Conservation (phyloP, 2,329 filamentous ascomycete species). For the Monosporascus sp. region DNA sequence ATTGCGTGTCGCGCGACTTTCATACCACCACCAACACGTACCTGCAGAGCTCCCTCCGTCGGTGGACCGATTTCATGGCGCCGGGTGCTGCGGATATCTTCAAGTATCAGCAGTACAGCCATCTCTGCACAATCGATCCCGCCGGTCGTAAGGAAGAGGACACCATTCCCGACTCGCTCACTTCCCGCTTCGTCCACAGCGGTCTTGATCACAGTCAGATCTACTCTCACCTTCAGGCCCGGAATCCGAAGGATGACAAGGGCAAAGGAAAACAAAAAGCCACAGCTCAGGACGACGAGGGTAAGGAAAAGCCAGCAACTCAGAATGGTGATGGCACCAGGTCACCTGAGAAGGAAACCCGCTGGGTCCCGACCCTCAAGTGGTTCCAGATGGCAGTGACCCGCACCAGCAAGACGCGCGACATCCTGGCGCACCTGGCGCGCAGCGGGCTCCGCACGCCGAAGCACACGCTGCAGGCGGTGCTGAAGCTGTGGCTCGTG, state of each 20-base stretch:
- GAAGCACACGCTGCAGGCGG: conserved; percentile 34
- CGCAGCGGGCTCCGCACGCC: conserved; percentile 54
- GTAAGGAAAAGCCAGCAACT: too few relatives aligned
- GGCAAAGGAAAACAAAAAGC: too few relatives aligned
- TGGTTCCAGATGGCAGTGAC: conserved; percentile 65
- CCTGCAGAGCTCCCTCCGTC: conserved; percentile 20
- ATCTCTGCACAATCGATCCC: conserved; percentile 14
- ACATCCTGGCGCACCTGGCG: conserved; percentile 59
- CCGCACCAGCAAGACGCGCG: conserved; percentile 49
- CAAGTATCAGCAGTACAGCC: not conserved
- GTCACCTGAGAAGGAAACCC: conserved; percentile 15
- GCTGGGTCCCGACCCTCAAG: conserved; percentile 54
- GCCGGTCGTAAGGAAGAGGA: conserved; percentile 13
- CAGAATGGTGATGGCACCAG: conserved; percentile 15
- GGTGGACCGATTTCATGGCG: conserved; percentile 2
- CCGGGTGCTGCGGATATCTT: conserved; percentile 2
- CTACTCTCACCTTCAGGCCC: too few relatives aligned
- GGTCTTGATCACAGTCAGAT: too few relatives aligned
- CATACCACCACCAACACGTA: conserved; percentile 47
- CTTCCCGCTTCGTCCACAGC: too few relatives aligned
- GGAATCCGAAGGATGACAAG: too few relatives aligned
- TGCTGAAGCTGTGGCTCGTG: conserved; percentile 68
- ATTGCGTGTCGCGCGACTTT: conserved; percentile 49
- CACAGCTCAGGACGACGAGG: too few relatives aligned
- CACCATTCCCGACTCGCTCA: not conserved